Base-by-base conservation (phyloP, 2,329 filamentous ascomycete genomes). In the Mariannaea sp. region DNA sequence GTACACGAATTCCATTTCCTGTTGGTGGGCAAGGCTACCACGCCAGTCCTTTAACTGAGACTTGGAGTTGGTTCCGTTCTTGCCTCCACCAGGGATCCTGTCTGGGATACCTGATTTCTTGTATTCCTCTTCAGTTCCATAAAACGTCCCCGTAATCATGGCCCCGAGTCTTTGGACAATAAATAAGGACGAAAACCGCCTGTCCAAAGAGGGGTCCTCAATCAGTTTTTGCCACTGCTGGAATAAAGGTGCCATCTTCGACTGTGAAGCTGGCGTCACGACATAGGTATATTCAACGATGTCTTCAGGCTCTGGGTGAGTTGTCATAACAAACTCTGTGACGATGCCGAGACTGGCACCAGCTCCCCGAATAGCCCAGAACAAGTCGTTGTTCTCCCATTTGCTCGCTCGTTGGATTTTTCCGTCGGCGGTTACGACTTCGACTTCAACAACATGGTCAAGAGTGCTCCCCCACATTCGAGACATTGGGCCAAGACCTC, bases 31-130 rank as follows among this genome's bases (percentile, higher is more conserved):
- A 5, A 88, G 72, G 40, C 84, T 75, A 6, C 76, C 83, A 16
- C 88, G 71, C 84, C 85, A 90, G 70, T 87, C 82, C 33, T 79
- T 77, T 17, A 84, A 59, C n/a, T 80, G 75, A 5, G 83, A 62
- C 74, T 19, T 19, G 3, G 20, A 19, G 4, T 74, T 59, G 9
- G 66, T 67, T 5, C 73, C 66, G 9, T 67, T 72, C 7, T 64
- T 61, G 1, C 32, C 17, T 17, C 43, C 40, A 20, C 54, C 53
- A 2, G 81, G 81, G 2, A 85, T 76, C 49, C 69, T 73, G 16
- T 68, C 64, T 2, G 73, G 70, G 19, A 85, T 82, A 0, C 79
- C 80, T 0, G 76, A 74, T 2, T 74, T 75, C 3, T 78, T 63
- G 61, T 78, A 88, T 63, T 88, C 83, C 0, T 71, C 74, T 38